phyloP scores from a whole-genome alignment of 352 stramenopile species.

The Lagenidium sp. region DNA sequence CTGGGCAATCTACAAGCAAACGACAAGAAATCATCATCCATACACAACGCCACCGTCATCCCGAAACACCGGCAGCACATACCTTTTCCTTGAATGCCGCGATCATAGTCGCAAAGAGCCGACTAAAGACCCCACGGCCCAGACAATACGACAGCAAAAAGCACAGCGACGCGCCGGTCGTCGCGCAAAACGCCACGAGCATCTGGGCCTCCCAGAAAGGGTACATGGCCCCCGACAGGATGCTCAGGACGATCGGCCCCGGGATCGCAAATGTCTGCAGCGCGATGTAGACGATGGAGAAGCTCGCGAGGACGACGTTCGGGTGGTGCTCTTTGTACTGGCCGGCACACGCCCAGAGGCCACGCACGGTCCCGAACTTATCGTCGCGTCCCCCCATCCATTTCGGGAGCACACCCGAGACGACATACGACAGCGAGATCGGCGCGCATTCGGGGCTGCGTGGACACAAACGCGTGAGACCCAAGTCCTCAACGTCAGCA shows the following conservation, averaged over 20 bases:
- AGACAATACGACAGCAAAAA: constrained; percentile 84
- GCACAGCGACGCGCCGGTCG: constrained; percentile 70
- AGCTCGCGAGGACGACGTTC: constrained; percentile 66
- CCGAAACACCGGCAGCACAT: too few species aligned
- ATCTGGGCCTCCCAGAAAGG: constrained; percentile 69
- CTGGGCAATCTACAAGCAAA: constrained; percentile 44
- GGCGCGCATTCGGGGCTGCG: constrained; percentile 44
- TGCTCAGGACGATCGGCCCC: constrained; percentile 80
- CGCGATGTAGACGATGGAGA: constrained; percentile 80
- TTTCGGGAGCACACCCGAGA: constrained; percentile 65
- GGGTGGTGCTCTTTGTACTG: constrained; percentile 73
- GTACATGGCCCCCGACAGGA: constrained; percentile 84
- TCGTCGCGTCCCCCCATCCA: constrained; percentile 78
- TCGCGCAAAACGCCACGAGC: constrained; percentile 79
- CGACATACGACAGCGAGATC: constrained; percentile 74
- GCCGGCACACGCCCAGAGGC: constrained; percentile 64
- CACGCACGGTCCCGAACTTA: constrained; percentile 76
- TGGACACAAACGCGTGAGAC: background rate
- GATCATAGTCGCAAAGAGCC: constrained; percentile 66
- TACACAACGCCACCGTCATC: too few species aligned
- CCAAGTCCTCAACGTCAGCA: background rate
- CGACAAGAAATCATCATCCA: too few species aligned
- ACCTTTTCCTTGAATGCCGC: constrained; percentile 70
- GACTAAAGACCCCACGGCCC: constrained; percentile 60
- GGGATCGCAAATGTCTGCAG: constrained; percentile 86